phyloP scores from a whole-genome alignment of 805 yeast species.

The Cyberlindnera misumaiensis region DNA sequence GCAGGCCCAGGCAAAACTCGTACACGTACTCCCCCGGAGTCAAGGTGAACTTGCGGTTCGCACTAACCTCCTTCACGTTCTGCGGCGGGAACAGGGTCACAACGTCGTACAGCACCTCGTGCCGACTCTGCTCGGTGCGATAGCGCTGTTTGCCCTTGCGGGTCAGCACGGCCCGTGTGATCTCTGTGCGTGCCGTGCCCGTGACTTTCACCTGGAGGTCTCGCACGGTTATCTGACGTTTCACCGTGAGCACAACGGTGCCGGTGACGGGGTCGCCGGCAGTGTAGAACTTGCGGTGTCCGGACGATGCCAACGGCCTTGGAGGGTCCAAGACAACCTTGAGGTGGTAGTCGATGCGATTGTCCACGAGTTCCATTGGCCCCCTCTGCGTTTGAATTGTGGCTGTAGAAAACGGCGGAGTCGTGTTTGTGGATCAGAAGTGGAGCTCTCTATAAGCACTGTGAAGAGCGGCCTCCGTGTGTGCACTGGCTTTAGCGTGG shows the following conservation, averaged over 20 bases:
- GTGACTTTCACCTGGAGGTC: conserved; percentile 46
- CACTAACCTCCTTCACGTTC: conserved; percentile 37
- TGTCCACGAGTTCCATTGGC: conserved; percentile 1
- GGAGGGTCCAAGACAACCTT: neutral
- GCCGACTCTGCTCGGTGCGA: conserved; percentile 18
- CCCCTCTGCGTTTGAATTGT: too few relatives aligned
- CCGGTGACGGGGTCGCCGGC: conserved; percentile 16
- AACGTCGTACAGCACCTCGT: conserved; percentile 43
- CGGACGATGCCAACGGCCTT: neutral
- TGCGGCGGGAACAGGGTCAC: conserved; percentile 46
- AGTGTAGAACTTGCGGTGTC: conserved; percentile 6
- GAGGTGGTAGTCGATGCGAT: neutral
- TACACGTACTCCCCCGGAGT: conserved; percentile 43
- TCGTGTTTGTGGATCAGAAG: conserved; percentile 7
- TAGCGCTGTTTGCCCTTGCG: conserved; percentile 5
- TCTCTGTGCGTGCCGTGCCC: conserved; percentile 37
- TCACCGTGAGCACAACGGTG: conserved; percentile 9
- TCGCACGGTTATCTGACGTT: conserved; percentile 33
- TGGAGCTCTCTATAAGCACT: too few relatives aligned
- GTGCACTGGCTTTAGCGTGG: too few relatives aligned
- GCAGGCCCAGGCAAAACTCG: conserved; percentile 30
- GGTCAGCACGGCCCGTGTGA: conserved; percentile 22
- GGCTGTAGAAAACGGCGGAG: too few relatives aligned
- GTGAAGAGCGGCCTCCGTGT: too few relatives aligned
- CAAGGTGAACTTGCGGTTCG: conserved; percentile 25